Percentiles rank a stretch among this genome's conserved stretches.
Evolutionary conservation across 192 early-diverging fungal species (phyloP).

Genomic region (Linnemannia schmuckeri): DNA sequence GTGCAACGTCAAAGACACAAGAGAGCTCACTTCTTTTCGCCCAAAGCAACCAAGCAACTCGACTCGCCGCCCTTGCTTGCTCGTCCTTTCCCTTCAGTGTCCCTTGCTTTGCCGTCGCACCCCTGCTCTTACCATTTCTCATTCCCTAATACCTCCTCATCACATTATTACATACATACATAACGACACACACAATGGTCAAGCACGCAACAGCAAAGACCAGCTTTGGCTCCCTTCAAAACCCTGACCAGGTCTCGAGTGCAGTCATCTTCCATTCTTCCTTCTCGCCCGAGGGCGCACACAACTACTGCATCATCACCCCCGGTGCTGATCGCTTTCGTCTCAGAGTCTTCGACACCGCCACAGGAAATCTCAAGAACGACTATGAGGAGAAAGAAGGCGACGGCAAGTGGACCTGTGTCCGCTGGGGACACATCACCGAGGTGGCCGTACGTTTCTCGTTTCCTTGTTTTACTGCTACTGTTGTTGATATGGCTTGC

Average conservation of each 20-base stretch:
- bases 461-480: not conserved
- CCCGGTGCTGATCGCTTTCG: conserved; percentile 68
- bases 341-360: conserved; percentile 67
- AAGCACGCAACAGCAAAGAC: conserved; percentile 47
- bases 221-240: conserved; percentile 53
- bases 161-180: not conserved
- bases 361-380: conserved; percentile 64
- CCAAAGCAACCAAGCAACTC: not conserved
- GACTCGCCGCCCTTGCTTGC: not conserved
- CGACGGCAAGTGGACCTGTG: conserved; percentile 64
- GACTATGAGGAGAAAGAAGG: conserved; percentile 64
- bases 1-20: not conserved
- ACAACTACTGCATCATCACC: conserved; percentile 67
- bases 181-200: conserved; percentile 32
- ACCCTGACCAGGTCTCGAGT: conserved; percentile 52
- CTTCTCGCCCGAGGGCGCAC: conserved; percentile 54
- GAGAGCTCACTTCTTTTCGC: too few species aligned
- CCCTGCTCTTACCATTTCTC: not conserved
- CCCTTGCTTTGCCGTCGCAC: too few species aligned
- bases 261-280: conserved; percentile 54
- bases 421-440: conserved; percentile 64
- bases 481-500: not conserved
- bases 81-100: not conserved
- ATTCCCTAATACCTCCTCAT: not conserved
- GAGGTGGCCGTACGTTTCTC: conserved; percentile 39